Conservation (phyloP, 1,284 basidiomycete species). For the Trametes sp. region DNA sequence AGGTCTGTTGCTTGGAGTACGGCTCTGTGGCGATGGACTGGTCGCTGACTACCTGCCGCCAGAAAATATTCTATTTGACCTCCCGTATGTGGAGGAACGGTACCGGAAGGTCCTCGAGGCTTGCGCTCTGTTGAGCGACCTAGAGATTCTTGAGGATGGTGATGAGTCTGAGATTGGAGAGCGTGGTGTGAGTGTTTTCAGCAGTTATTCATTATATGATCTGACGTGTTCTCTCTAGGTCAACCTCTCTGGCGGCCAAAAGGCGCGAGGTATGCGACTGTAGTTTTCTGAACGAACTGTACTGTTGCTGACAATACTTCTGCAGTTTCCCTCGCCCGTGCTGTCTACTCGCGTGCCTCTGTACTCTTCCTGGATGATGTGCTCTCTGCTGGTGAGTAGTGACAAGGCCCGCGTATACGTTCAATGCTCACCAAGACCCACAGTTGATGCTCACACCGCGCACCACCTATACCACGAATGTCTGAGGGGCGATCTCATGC, state of each 20-base stretch:
- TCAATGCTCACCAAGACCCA: background rate
- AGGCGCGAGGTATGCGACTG: slow-evolving; percentile 75
- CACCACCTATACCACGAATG: slow-evolving; percentile 86
- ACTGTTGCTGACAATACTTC: slow-evolving; percentile 3
- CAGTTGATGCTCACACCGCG: slow-evolving; percentile 89
- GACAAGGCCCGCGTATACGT: background rate
- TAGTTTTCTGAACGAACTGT: too few relatives aligned
- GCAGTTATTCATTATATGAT: slow-evolving; percentile 11
- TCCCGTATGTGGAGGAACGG: slow-evolving; percentile 81
- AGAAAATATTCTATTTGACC: slow-evolving; percentile 94
- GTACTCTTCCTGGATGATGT: slow-evolving; percentile 92
- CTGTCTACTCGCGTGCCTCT: slow-evolving; percentile 92
- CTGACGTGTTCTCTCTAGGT: background rate
- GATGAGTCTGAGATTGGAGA: slow-evolving; percentile 94
- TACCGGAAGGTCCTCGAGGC: slow-evolving; percentile 79
- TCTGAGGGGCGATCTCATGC: slow-evolving; percentile 84
- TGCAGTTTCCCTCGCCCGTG: slow-evolving; percentile 84
- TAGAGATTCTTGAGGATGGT: slow-evolving; percentile 93
- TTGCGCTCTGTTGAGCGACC: slow-evolving; percentile 79
- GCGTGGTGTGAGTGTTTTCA: slow-evolving; percentile 54
- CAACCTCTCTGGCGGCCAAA: slow-evolving; percentile 95
- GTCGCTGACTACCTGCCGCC: background rate
- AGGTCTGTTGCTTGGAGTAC: slow-evolving; percentile 50
- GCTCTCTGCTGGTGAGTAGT: slow-evolving; percentile 64
- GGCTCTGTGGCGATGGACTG: background rate